Base-by-base conservation (phyloP, 306 rosid species). In the Citrullus amarus region DNA sequence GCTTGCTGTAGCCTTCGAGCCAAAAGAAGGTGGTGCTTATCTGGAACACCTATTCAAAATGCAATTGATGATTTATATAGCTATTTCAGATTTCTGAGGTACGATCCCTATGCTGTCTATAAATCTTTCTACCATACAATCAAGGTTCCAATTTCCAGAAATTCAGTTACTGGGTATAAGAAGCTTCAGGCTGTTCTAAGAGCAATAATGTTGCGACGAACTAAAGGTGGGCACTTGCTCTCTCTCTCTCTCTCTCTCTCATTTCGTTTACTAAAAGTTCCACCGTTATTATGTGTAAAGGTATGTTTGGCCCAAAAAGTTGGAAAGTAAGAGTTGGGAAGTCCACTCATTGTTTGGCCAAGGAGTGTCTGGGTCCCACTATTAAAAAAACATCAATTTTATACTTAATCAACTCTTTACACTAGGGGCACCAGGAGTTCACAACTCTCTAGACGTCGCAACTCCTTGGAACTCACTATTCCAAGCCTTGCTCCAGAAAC, bases 41-140 rank as follows among this genome's bases (percentile, higher is more conserved):
- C 99, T 74, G 98, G 99, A 81, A 95, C 99, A 5, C 99, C 98
- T 38, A 95, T 95, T 84, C 98, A 95, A 84, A 95, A 95, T 84
- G 79, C 91, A 44, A 91, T 95, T 72, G 99, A 95, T 79, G 99
- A 95, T 82, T 80, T 95, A 76, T 95, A 95, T 84, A 95, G 98
- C 83, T 95, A 92, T 88, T 95, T 95, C 86, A 89, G 98, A 84
- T 95, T 95, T 89, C 91, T 95, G 79, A 95, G 83, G 84, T 95
- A 95, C 77, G 97, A 95, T 71, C 99, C 99, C 7, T 95, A 95
- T 86, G 97, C 97, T 71, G 89, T 80, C 62, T 92, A 95, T 81
- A 92, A 91, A 71, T 89, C 99, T 73, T 95, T 95, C 84, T 91
- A 83, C 88, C 78, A 80, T 83, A 87, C 93, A 56, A 91, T 95